Evolutionary conservation across 257 asterid species (phyloP).

Genomic region (Solanum pimpinellifolium): DNA sequence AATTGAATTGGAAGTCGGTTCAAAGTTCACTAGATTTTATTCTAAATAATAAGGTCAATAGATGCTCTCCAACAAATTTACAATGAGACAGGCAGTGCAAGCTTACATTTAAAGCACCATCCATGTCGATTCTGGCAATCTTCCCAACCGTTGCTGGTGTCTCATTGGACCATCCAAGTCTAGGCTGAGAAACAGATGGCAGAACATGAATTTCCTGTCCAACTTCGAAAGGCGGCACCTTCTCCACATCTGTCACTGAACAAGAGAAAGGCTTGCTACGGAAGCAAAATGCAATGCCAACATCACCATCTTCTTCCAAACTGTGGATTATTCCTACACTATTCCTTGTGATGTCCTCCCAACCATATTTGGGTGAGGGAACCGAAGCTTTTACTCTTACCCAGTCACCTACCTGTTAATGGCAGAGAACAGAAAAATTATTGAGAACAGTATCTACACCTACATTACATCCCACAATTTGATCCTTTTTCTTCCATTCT

Average conservation of each 20-base stretch:
- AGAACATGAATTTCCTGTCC: conserved; percentile 80
- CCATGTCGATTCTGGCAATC: conserved; percentile 83
- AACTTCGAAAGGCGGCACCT: conserved; percentile 73
- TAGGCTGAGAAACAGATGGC: conserved; percentile 77
- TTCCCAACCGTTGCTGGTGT: conserved; percentile 85
- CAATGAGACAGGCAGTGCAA: not conserved
- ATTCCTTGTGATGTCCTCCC: conserved; percentile 87
- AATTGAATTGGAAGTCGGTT: not conserved
- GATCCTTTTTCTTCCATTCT: not conserved
- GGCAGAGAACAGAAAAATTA: not conserved
- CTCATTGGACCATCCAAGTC: conserved; percentile 97
- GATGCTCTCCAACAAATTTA: not conserved
- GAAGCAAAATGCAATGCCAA: conserved; percentile 96
- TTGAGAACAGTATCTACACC: not conserved
- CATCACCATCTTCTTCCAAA: conserved; percentile 95
- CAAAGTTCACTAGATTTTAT: not conserved
- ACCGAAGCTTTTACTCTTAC: conserved; percentile 88
- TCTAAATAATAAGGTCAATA: not conserved
- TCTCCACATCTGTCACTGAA: conserved; percentile 92
- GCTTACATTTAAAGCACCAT: conserved; percentile 92
- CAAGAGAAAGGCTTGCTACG: conserved; percentile 82
- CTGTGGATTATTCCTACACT: conserved; percentile 88
- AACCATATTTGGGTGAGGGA: conserved; percentile 92
- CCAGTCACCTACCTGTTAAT: conserved; percentile 85
- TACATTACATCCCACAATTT: not conserved